phyloP scores from a whole-genome alignment of 2,329 filamentous ascomycete genomes.

The Exophiala calicioides region DNA sequence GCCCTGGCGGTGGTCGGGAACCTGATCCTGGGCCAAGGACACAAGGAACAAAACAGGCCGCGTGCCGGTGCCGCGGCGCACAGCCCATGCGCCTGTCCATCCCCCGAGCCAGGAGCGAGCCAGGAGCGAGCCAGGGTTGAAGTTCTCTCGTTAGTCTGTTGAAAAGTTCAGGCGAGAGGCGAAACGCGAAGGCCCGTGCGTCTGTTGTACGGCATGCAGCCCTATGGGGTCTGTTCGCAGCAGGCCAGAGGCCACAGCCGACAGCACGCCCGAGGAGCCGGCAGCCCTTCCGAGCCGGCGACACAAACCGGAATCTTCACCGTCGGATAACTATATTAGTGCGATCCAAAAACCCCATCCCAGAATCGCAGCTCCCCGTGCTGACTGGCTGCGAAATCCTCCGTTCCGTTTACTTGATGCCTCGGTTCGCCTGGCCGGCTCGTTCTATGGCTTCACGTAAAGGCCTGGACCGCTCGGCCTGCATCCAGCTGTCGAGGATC shows the following conservation, averaged over 20 bases:
- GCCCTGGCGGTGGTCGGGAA: too few species aligned
- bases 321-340: neutral
- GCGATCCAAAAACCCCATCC: neutral
- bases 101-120: too few species aligned
- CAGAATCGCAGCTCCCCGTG: neutral
- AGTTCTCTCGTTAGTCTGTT: too few species aligned
- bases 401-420: too few species aligned
- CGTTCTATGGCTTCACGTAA: slow-evolving; percentile 28
- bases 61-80: too few species aligned
- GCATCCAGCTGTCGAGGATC: slow-evolving; percentile 39
- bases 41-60: neutral
- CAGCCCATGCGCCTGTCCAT: neutral
- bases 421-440: slow-evolving; percentile 12
- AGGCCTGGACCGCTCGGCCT: slow-evolving; percentile 42
- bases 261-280: slow-evolving; percentile 5
- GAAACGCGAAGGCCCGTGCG: too few species aligned
- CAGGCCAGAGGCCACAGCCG: too few species aligned
- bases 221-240: too few species aligned
- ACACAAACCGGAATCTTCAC: slow-evolving; percentile 1
- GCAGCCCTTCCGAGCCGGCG: neutral
- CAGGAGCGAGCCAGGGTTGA: too few species aligned
- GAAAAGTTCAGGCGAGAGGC: too few species aligned
- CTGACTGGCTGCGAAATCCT: too few species aligned
- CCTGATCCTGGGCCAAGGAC: neutral
- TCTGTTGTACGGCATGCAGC: too few species aligned